Base-by-base conservation (phyloP, 805 yeast species). In the Myxozyma kluyveri region DNA sequence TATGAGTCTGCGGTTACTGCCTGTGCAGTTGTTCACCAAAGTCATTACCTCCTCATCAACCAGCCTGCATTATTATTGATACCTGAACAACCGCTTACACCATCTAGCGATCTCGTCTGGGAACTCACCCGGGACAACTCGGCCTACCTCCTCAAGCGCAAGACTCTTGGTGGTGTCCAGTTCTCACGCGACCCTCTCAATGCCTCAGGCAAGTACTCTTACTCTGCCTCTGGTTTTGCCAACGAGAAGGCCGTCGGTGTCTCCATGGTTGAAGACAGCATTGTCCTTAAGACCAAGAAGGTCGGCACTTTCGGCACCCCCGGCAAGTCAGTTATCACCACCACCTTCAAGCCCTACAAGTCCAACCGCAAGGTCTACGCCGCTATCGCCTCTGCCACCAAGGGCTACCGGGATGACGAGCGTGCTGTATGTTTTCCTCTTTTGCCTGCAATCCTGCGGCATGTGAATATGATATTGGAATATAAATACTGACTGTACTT, bases 111-210 rank as follows among this genome's bases (percentile, higher is more conserved):
- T 62, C 72, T 76, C 54, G 66, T 76, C 72, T 76, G 81, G 81
- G 76, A 74, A 62, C 64, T 77, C 49, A 70, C 78, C 70, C 75
- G 77, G 62, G 63, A 68, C 61, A 69, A 76, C 72, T 69, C 74
- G 51, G 63, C 75, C 56, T 76, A 60, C 74, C 69, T 76, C 53
- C 78, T 76, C 59, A 76, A 75, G 75, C 69, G 76, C 61, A 57
- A 71, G 57, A 59, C 63, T 50, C 64, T 65, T 45, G 74, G 72
- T 49, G 76, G 74, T 55, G 66, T 67, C 52, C 65, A 62, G 55
- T 69, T 75, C 67, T 76, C 80, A 60, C 64, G 70, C 50, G 81
- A 77, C 69, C 80, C 80, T 63, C 68, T 77, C 62, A 76, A 76
- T 73, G 68, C 70, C 60, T 65, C 73, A 50, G 75, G 74, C 62